Conservation (phyloP, 192 early-diverging fungal genomes). For the Linnemannia exigua region DNA sequence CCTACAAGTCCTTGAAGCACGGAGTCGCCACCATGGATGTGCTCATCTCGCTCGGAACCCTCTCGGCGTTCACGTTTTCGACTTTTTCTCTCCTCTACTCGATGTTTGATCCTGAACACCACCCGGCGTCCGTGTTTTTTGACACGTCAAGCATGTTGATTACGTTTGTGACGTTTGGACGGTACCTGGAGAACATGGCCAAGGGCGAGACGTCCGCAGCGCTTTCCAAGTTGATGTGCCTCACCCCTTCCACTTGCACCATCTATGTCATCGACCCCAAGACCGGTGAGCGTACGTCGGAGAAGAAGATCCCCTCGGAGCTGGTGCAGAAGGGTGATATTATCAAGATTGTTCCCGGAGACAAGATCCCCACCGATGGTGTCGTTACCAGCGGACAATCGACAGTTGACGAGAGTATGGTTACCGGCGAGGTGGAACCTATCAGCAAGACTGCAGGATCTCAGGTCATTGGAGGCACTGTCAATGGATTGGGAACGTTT, state of each 20-base stretch:
- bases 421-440: constrained; percentile 92
- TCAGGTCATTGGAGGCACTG: constrained; percentile 92
- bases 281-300: constrained; percentile 63
- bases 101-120: constrained; percentile 63
- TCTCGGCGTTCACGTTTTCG: constrained; percentile 88
- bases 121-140: constrained; percentile 87
- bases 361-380: constrained; percentile 95
- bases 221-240: constrained; percentile 87
- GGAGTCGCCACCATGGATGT: constrained; percentile 97
- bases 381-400: constrained; percentile 79
- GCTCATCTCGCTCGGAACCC: constrained; percentile 88
- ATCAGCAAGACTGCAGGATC: constrained; percentile 78
- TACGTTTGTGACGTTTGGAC: constrained; percentile 92
- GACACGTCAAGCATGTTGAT: constrained; percentile 95
- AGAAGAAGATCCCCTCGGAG: constrained; percentile 86
- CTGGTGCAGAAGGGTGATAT: constrained; percentile 89
- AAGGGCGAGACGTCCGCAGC: constrained; percentile 95
- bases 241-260: constrained; percentile 84
- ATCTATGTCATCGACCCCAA: constrained; percentile 66
- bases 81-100: constrained; percentile 80
- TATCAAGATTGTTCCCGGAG: constrained; percentile 92
- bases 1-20: constrained; percentile 85
- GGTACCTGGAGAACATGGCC: constrained; percentile 95
- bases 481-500: constrained; percentile 92
- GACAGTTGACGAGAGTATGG: constrained; percentile 94